Conservation (phyloP, 352 stramenopile species). For the Albugo candida region DNA sequence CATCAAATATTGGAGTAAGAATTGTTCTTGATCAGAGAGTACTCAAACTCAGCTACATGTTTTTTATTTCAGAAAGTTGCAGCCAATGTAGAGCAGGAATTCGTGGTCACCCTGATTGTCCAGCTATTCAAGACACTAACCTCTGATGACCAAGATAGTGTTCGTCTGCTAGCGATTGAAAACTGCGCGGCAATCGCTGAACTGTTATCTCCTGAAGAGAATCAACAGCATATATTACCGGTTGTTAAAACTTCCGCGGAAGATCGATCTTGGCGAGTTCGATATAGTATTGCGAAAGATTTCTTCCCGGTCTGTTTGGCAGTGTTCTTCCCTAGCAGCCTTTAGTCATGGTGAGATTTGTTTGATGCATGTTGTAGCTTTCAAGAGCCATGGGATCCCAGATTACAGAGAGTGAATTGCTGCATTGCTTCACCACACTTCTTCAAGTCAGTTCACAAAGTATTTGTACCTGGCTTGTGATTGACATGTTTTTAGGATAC, state of each 20-base stretch:
- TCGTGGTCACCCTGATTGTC: slow-evolving; percentile 40
- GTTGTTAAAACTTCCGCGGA: slow-evolving; percentile 58
- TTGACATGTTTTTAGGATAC: slow-evolving; percentile 25
- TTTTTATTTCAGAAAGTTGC: slow-evolving; percentile 33
- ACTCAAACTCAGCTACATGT: background rate
- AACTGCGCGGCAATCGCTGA: slow-evolving; percentile 63
- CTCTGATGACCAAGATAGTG: slow-evolving; percentile 86
- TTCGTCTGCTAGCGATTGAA: slow-evolving; percentile 84
- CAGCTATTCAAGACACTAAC: slow-evolving; percentile 80
- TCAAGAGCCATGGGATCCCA: slow-evolving; percentile 56
- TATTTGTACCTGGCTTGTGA: background rate
- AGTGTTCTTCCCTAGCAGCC: slow-evolving; percentile 11
- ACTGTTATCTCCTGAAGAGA: slow-evolving; percentile 52
- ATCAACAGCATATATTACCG: slow-evolving; percentile 48
- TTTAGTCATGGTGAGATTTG: background rate
- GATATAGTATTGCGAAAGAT: slow-evolving; percentile 87
- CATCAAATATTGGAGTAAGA: slow-evolving; percentile 53
- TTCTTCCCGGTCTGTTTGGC: slow-evolving; percentile 64
- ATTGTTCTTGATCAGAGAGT: background rate
- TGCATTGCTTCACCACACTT: slow-evolving; percentile 81
- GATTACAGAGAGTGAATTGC: slow-evolving; percentile 74
- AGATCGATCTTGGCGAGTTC: slow-evolving; percentile 83
- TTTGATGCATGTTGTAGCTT: slow-evolving; percentile 13
- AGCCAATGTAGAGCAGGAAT: slow-evolving; percentile 47
- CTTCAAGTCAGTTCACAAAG: slow-evolving; percentile 28